A percentile compares a stretch with the other conserved stretches of the same genome.
These are phyloP conservation scores for Lactifluus rugatus DNA, from an alignment of 768 basidiomycete genomes.

Conservation along the genomic window DNA sequence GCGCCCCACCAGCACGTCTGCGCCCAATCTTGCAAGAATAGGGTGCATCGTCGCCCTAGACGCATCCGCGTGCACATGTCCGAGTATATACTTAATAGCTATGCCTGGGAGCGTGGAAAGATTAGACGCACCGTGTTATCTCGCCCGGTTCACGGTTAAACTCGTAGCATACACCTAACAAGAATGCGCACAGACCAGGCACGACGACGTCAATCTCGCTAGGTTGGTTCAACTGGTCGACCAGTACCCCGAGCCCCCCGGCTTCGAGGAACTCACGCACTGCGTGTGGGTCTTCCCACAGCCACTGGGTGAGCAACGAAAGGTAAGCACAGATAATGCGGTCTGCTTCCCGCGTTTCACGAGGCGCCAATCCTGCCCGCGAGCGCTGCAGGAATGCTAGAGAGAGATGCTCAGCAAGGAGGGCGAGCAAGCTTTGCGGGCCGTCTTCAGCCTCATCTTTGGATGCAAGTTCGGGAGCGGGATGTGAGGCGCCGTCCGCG, in stretches of 20 bases:
- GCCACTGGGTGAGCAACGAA: constrained; percentile 78
- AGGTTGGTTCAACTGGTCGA: constrained; percentile 89
- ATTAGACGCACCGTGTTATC: constrained; percentile 64
- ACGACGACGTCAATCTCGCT: constrained; percentile 78
- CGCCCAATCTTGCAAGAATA: constrained; percentile 82
- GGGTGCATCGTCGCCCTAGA: constrained; percentile 74
- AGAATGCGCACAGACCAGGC: constrained; percentile 83
- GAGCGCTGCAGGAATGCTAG: constrained; percentile 72
- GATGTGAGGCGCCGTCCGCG: constrained; percentile 39
- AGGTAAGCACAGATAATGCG: constrained; percentile 81
- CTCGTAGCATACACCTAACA: constrained; percentile 92
- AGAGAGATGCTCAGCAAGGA: constrained; percentile 85
- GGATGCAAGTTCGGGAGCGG: constrained; percentile 31
- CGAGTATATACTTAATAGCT: neutral
- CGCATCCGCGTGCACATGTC: neutral
- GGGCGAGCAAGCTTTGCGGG: constrained; percentile 66
- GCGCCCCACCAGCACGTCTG: constrained; percentile 80
- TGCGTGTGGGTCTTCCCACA: constrained; percentile 90
- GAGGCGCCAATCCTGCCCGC: constrained; percentile 53
- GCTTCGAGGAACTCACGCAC: constrained; percentile 86
- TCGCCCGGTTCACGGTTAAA: constrained; percentile 94
- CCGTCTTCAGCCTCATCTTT: constrained; percentile 45
- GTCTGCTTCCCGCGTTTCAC: constrained; percentile 83
- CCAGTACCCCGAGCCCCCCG: constrained; percentile 82
- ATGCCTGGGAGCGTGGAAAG: neutral